Conservation (phyloP, 768 basidiomycete species). For the Lactifluus echinatus region DNA sequence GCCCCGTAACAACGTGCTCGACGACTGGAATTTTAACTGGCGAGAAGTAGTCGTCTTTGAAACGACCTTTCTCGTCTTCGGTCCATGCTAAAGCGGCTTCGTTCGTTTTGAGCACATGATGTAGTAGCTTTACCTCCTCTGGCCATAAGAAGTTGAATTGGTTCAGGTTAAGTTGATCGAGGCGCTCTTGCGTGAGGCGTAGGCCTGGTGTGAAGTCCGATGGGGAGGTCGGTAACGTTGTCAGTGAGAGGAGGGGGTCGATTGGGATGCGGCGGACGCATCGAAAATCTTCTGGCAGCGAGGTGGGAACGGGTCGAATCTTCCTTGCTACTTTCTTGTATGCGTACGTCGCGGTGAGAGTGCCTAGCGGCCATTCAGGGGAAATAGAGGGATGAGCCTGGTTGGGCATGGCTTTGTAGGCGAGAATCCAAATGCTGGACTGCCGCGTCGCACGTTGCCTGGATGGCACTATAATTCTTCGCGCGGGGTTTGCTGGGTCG, state of each 20-base stretch:
- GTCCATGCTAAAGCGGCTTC: conserved; percentile 18
- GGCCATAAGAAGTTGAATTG: conserved; percentile 12
- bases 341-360: too few relatives aligned
- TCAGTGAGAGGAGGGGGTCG: neutral
- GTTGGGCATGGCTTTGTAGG: too few relatives aligned
- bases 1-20: too few relatives aligned
- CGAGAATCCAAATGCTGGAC: too few relatives aligned
- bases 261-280: neutral
- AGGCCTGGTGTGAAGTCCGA: neutral
- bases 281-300: too few relatives aligned
- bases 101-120: conserved; percentile 26
- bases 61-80: too few relatives aligned
- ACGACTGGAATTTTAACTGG: conserved; percentile 21
- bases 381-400: too few relatives aligned
- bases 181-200: neutral
- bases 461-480: too few relatives aligned
- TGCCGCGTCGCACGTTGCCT: too few relatives aligned
- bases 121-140: conserved; percentile 21
- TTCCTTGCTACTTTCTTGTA: too few relatives aligned
- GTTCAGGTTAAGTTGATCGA: neutral
- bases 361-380: too few relatives aligned
- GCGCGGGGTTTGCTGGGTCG: neutral
- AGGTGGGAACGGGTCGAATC: neutral
- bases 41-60: too few relatives aligned
- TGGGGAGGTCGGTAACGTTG: neutral